Percentiles rank a stretch among this genome's conserved stretches.
phyloP scores from a whole-genome alignment of 1,284 basidiomycete genomes.

The Tetrapyrgos nigripes region DNA sequence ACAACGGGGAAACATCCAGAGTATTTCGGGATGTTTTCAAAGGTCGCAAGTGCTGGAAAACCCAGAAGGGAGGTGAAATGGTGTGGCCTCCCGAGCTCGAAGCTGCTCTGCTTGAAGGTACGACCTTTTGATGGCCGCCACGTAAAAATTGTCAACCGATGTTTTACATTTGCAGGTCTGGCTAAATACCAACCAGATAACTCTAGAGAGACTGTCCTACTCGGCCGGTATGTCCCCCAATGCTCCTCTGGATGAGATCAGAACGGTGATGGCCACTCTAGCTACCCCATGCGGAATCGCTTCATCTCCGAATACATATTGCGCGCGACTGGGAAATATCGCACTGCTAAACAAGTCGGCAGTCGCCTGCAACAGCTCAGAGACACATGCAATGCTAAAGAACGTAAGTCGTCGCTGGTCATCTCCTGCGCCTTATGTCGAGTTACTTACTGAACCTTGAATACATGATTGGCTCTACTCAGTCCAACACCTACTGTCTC shows the following conservation, averaged over 20 bases:
- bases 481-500: slow-evolving; percentile 52
- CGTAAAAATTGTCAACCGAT: background rate
- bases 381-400: slow-evolving; percentile 69
- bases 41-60: slow-evolving; percentile 77
- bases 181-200: slow-evolving; percentile 73
- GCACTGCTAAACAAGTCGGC: slow-evolving; percentile 76
- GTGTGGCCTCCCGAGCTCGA: slow-evolving; percentile 82
- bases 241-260: no score
- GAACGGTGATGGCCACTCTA: background rate
- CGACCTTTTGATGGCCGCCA: slow-evolving; percentile 15
- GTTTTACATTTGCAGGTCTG: slow-evolving; percentile 49
- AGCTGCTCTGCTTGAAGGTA: slow-evolving; percentile 76
- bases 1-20: slow-evolving; percentile 44
- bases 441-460: slow-evolving; percentile 4
- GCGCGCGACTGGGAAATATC: slow-evolving; percentile 63
- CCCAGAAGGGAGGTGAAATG: slow-evolving; percentile 69
- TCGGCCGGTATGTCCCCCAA: slow-evolving; percentile 59
- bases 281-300: slow-evolving; percentile 73
- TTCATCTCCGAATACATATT: slow-evolving; percentile 77
- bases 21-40: slow-evolving; percentile 71
- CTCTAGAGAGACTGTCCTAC: slow-evolving; percentile 68
- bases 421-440: no score
- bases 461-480: slow-evolving; percentile 25
- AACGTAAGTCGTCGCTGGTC: slow-evolving; percentile 49
- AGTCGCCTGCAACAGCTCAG: slow-evolving; percentile 75